Conservation (phyloP, 495 filamentous ascomycete genomes). For the Halenospora varia region DNA sequence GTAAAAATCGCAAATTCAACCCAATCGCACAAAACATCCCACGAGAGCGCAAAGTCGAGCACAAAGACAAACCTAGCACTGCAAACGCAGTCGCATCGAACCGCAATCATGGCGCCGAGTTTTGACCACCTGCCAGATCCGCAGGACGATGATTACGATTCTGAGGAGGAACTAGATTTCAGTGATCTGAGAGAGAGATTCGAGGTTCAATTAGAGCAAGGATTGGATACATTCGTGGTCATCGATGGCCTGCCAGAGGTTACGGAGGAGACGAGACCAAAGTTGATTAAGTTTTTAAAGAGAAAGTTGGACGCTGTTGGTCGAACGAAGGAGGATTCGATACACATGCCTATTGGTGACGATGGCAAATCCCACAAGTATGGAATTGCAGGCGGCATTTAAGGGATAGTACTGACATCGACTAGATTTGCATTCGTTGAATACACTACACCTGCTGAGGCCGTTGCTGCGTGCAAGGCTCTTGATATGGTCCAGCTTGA, state of each 20-base stretch:
- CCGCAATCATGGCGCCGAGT: conserved; percentile 52
- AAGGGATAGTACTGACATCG: background rate
- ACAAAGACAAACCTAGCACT: conserved; percentile 3
- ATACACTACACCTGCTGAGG: conserved; percentile 89
- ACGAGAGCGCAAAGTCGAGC: background rate
- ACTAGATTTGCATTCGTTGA: conserved; percentile 89
- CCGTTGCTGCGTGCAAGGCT: conserved; percentile 77
- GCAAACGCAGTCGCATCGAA: conserved; percentile 5
- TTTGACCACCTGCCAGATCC: conserved; percentile 65
- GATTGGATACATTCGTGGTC: conserved; percentile 91
- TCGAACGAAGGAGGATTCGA: conserved; percentile 75
- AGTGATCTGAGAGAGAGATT: conserved; percentile 89
- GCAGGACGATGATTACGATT: conserved; percentile 83
- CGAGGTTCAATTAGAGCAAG: conserved; percentile 92
- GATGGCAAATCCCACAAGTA: conserved; percentile 81
- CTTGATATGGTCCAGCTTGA: conserved; percentile 82
- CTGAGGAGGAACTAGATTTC: conserved; percentile 90
- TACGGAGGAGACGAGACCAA: conserved; percentile 75
- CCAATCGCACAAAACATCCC: background rate
- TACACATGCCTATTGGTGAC: conserved; percentile 89
- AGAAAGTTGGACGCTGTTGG: conserved; percentile 85
- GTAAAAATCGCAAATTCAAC: conserved; percentile 5
- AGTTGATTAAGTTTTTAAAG: conserved; percentile 89
- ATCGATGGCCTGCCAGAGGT: conserved; percentile 91
- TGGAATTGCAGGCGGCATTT: conserved; percentile 20